phyloP scores from a whole-genome alignment of 73 alveolate species.

The Symbiodinium pilosum region DNA sequence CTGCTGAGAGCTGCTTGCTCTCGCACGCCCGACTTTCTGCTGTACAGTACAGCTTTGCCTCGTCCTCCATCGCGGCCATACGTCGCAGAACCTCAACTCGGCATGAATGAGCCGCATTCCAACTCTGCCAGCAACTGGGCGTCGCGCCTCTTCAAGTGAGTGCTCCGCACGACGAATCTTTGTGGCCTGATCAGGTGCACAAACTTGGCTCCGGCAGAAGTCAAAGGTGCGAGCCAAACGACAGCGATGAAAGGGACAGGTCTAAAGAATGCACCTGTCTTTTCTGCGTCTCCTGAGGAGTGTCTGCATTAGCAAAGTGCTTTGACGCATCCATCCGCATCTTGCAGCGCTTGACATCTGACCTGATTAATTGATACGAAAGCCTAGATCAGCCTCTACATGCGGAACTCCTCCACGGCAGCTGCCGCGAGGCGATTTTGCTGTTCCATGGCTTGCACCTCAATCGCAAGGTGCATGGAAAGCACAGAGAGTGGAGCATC shows the following conservation, averaged over 20 bases:
- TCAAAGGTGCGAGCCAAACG: no score
- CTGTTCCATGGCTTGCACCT: constrained; percentile 76
- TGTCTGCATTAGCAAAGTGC: no score
- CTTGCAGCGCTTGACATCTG: no score
- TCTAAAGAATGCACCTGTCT: constrained; percentile 18
- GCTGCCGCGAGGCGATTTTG: constrained; percentile 81
- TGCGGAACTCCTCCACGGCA: constrained; percentile 31
- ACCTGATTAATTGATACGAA: no score
- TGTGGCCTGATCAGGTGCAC: constrained; percentile 10
- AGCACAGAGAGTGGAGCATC: no score
- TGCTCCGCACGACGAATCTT: constrained; percentile 78
- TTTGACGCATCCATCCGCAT: no score
- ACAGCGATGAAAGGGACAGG: no score
- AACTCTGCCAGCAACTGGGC: not conserved
- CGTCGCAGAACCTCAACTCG: constrained; percentile 39
- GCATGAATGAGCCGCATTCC: not conserved
- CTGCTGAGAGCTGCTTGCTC: not conserved
- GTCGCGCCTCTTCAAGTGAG: constrained; percentile 39
- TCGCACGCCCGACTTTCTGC: not conserved
- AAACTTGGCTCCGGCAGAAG: no score
- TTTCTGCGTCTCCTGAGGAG: constrained; percentile 60
- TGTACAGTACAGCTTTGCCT: not conserved
- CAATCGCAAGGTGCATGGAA: no score
- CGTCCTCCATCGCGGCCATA: constrained; percentile 51
- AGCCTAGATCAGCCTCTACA: no score